Evolutionary conservation across 331 rosid genomes (phyloP), one percentile per base, ranked within the genome.

Genomic region (Quercus phellos): DNA sequence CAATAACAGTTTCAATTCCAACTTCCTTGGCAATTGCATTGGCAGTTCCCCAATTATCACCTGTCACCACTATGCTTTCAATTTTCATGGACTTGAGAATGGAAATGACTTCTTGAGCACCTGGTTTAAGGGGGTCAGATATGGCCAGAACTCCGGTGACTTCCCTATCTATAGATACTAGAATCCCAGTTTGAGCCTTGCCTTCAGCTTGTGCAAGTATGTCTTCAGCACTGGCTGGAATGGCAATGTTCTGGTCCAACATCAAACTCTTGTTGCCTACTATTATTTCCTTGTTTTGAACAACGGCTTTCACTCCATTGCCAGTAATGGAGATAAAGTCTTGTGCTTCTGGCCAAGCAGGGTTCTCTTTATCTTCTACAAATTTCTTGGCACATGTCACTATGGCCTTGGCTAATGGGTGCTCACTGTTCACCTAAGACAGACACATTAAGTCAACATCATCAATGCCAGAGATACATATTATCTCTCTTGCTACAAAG

Each of bases 11-110:
- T 17, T 88, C 94, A 54, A 92, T 89, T 32, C 97, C 97, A 73
- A 85, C 97, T 81, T 93, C 91, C 24, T 78, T 88, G 13, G 97
- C 95, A 55, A 91, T 83, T 68, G 97, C 84, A 17, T 90, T 87
- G 9, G 98, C 98, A 5, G 98, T 93, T 35, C 97, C 94, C 95
- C 89, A 88, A 46, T 93, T 93, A 78, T 93, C 97, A 68, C 97
- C 98, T 7, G 98, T 93, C 60, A 93, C 94, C 95, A 93, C 86
- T 72, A 90, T 85, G 83, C 88, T 78, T 61, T 17, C 83, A 30
- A 93, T 80, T 55, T 88, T 89, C 98, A 93, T 93, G 12, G 94
- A 83, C 76, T 84, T 85, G 24, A 93, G 93, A 59, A 91, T 84
- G 24, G 93, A 79, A 35, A 93, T 83, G 38, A 89, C 90, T 56